phyloP scores from a whole-genome alignment of 2,329 filamentous ascomycete genomes.

The Aaosphaeria arxii region DNA sequence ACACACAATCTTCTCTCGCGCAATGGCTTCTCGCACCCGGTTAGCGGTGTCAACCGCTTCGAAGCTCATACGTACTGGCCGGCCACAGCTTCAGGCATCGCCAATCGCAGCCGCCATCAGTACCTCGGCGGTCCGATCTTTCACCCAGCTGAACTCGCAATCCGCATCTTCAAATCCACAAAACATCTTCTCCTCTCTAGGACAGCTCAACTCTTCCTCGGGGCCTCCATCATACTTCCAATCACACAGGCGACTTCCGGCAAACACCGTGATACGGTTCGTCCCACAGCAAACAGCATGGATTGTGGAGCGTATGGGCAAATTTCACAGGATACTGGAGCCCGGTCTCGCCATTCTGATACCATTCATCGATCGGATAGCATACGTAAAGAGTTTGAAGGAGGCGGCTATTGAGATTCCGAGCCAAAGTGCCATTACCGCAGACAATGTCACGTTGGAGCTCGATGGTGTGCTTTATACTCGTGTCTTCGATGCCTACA shows the following conservation, averaged over 20 bases:
- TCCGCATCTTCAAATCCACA: constrained; percentile 20
- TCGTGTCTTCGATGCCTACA: constrained; percentile 95
- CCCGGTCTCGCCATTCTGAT: constrained; percentile 86
- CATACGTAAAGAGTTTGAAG: constrained; percentile 97
- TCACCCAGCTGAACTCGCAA: constrained; percentile 29
- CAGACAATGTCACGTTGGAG: constrained; percentile 96
- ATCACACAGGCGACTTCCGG: constrained; percentile 63
- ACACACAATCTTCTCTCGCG: neutral
- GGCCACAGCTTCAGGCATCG: constrained; percentile 14
- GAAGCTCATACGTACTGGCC: constrained; percentile 20
- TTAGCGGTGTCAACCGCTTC: constrained; percentile 29
- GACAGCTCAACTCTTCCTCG: constrained; percentile 19
- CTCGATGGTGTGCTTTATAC: constrained; percentile 95
- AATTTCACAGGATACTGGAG: constrained; percentile 89
- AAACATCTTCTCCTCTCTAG: constrained; percentile 27
- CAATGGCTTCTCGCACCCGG: constrained; percentile 34
- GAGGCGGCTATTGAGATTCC: constrained; percentile 96
- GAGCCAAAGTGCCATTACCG: constrained; percentile 95
- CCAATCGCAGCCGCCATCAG: constrained; percentile 16
- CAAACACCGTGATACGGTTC: constrained; percentile 93
- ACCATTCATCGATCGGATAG: constrained; percentile 90
- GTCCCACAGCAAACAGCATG: constrained; percentile 99
- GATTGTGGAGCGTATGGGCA: constrained; percentile 99
- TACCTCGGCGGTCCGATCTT: constrained; percentile 20
- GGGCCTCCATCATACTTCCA: constrained; percentile 77